A percentile compares a stretch with the other conserved stretches of the same genome.
phyloP scores from a whole-genome alignment of 805 yeast genomes.

The Dipodascus albidus region DNA sequence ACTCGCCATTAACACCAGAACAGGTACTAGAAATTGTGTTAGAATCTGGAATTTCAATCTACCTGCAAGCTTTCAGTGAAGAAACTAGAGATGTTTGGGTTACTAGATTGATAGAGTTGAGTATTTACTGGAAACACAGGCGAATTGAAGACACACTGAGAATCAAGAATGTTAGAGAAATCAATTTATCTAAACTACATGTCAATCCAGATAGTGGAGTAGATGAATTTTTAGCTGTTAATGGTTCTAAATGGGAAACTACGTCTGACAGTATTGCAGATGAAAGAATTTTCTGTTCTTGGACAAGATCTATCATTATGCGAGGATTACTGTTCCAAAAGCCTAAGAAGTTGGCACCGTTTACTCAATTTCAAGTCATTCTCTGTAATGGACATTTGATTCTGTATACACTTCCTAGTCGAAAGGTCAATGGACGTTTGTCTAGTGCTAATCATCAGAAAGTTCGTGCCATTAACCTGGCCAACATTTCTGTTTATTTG shows the following conservation, averaged over 20 bases:
- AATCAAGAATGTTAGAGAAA: slow-evolving; percentile 28
- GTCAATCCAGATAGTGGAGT: slow-evolving; percentile 36
- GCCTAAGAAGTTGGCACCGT: slow-evolving; percentile 54
- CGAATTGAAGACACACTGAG: slow-evolving; percentile 31
- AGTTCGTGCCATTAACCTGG: slow-evolving; percentile 47
- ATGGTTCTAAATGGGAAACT: slow-evolving; percentile 41
- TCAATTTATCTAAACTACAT: slow-evolving; percentile 37
- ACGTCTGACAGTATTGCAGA: slow-evolving; percentile 21
- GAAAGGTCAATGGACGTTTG: no score
- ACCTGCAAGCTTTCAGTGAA: slow-evolving; percentile 45
- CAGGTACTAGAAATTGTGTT: slow-evolving; percentile 44
- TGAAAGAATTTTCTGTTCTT: slow-evolving; percentile 27
- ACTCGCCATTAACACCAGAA: slow-evolving; percentile 21
- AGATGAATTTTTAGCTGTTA: slow-evolving; percentile 42
- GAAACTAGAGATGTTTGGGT: slow-evolving; percentile 56
- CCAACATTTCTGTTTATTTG: slow-evolving; percentile 47
- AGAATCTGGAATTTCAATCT: slow-evolving; percentile 34
- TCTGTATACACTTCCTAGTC: slow-evolving; percentile 41
- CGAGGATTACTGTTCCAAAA: slow-evolving; percentile 64
- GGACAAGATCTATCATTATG: slow-evolving; percentile 47
- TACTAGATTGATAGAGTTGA: slow-evolving; percentile 31
- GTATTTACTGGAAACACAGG: slow-evolving; percentile 49
- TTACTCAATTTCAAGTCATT: slow-evolving; percentile 48
- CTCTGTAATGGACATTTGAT: slow-evolving; percentile 61
- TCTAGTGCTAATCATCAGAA: slow-evolving; percentile 41